Conservation (phyloP, 495 filamentous ascomycete genomes). For the Xylaria palmicola region DNA sequence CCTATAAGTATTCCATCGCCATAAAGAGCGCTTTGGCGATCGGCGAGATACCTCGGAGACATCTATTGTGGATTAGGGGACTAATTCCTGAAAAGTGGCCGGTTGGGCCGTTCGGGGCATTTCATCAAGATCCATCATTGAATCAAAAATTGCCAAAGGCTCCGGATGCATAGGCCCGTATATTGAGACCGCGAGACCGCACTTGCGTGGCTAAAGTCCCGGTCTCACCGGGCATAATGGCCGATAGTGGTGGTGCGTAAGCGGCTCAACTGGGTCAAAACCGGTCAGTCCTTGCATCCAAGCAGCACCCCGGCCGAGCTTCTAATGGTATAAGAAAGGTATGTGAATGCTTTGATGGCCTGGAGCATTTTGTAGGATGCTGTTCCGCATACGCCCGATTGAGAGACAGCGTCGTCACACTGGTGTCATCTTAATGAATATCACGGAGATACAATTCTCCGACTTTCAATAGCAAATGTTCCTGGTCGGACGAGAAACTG, state of each 20-base stretch:
- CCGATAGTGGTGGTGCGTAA: background rate
- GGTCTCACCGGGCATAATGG: background rate
- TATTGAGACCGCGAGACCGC: background rate
- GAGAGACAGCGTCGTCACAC: background rate
- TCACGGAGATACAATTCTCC: too few relatives aligned
- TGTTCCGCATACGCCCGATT: background rate
- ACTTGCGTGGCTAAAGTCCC: constrained; percentile 6
- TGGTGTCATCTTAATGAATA: background rate
- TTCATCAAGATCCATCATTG: background rate
- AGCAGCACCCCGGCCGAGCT: background rate
- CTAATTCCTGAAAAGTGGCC: background rate
- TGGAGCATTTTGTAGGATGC: too few relatives aligned
- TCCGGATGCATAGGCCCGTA: background rate
- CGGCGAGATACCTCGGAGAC: constrained; percentile 12
- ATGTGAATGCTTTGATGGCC: too few relatives aligned
- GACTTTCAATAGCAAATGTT: too few relatives aligned
- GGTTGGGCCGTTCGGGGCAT: background rate
- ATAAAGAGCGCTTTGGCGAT: background rate
- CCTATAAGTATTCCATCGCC: background rate
- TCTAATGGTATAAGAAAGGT: background rate
- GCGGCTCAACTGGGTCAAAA: background rate
- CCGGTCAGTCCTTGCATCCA: background rate
- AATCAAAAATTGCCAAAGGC: background rate
- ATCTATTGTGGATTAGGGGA: background rate
- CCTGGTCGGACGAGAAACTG: too few relatives aligned